A percentile compares a stretch with the other conserved stretches of the same genome.
These are phyloP conservation scores for Meira miltonrushii DNA, from an alignment of 1,284 basidiomycete genomes.

Conservation along the genomic window DNA sequence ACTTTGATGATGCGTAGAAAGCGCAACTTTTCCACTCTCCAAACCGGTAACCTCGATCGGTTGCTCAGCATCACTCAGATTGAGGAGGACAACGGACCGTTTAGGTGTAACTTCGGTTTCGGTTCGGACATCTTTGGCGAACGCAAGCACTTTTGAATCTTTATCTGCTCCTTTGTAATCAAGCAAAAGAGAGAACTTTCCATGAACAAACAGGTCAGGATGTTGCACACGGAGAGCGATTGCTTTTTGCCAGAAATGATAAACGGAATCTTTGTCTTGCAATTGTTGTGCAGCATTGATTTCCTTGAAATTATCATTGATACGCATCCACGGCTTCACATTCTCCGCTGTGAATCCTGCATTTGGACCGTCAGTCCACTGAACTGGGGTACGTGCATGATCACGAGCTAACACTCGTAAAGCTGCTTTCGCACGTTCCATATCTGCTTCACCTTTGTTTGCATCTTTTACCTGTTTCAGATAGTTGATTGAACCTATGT, in stretches of 20 bases:
- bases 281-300: constrained; percentile 64
- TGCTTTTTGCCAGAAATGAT: constrained; percentile 62
- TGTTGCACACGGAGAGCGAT: constrained; percentile 60
- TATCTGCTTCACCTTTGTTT: constrained; percentile 6
- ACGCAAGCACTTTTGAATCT: neutral
- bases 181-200: neutral
- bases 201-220: constrained; percentile 6
- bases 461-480: constrained; percentile 21
- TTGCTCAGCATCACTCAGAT: neutral
- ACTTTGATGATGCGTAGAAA: neutral
- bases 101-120: neutral
- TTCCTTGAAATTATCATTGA: constrained; percentile 63
- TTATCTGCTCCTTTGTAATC: neutral
- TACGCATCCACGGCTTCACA: constrained; percentile 67
- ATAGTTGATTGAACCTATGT: constrained; percentile 58
- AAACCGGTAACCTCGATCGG: neutral
- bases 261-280: constrained; percentile 58
- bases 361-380: constrained; percentile 62
- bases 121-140: neutral
- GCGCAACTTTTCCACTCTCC: neutral
- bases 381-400: constrained; percentile 66
- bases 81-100: neutral
- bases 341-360: constrained; percentile 63
- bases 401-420: constrained; percentile 65
- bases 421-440: constrained; percentile 60